phyloP scores from a whole-genome alignment of 106 monocot species.

The Acorus calamus region DNA sequence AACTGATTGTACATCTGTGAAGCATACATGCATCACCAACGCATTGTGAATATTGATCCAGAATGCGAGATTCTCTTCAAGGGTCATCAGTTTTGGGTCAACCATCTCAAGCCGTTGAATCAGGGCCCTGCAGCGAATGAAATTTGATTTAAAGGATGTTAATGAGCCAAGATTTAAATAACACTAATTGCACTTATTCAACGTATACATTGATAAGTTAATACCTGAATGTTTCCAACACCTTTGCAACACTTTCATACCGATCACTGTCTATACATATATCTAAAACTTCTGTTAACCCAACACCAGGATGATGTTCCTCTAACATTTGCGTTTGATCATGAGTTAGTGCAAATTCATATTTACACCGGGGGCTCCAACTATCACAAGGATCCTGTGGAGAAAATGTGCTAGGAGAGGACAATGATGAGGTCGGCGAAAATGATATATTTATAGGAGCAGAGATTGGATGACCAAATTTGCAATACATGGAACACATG shows the following conservation, averaged over 20 bases:
- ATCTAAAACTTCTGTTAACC: constrained; percentile 41
- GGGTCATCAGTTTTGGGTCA: constrained; percentile 53
- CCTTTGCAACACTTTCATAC: constrained; percentile 55
- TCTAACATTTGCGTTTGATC: constrained; percentile 19
- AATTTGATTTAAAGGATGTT: not conserved
- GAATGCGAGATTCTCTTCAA: constrained; percentile 65
- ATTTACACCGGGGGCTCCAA: constrained; percentile 52
- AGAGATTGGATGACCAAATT: constrained; percentile 32
- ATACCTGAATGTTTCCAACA: constrained; percentile 68
- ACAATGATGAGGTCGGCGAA: constrained; percentile 52
- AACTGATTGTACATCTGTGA: no score
- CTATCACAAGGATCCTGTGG: constrained; percentile 33
- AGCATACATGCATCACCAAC: constrained; percentile 86
- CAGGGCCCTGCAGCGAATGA: constrained; percentile 29
- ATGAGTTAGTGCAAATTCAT: constrained; percentile 33
- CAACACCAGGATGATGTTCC: constrained; percentile 19
- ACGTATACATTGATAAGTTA: not conserved
- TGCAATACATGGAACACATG: constrained; percentile 73
- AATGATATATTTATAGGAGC: constrained; percentile 15
- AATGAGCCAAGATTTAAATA: not conserved
- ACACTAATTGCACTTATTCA: no score
- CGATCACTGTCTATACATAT: constrained; percentile 56
- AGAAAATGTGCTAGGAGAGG: constrained; percentile 63
- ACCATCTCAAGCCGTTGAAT: constrained; percentile 43
- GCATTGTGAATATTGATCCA: constrained; percentile 97